Base-by-base conservation (phyloP, 441 rosid species). In the Isatis lusitanica region DNA sequence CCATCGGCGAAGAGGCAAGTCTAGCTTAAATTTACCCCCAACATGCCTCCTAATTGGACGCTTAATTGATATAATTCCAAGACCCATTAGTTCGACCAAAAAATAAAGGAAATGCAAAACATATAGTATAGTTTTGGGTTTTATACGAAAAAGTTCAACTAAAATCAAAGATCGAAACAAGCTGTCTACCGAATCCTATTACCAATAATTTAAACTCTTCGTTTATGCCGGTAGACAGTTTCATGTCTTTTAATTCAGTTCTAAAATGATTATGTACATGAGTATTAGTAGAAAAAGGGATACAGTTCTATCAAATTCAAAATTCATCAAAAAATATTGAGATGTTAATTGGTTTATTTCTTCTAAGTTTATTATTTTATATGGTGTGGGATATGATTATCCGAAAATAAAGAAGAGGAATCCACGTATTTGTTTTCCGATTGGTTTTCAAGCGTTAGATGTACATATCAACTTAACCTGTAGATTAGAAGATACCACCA, bases 1-100 rank as follows among this genome's bases (percentile, higher is more conserved):
- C 68, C 68, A 40, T 31, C 18, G 68, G 38, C 68, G 76, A 76
- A 76, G 76, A 65, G 76, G 35, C 72, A 71, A 50, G 30, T 70
- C 6, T 39, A 8, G 56, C 36, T 64, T 1, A 36, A 57, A 47
- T 21, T 38, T 64, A 70, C 28, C 59, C 48, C 44, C 59, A 75
- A 9, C 55, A 35, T 42, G 48, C 71, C 67, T 47, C 71, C 67
- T 47, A 18, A 17, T 52, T 57, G 62, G 48, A 70, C 40, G 40
- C 56, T 48, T 58, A 56, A 17, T 38, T 61, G 31, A 8, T 62
- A 56, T 47, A 63, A 28, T 52, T 52, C 12, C 50, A 67, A 15
- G 12, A 21, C 13, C 61, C 52, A 38, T 26, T 42, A 9, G 17
- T 4, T 74, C 26, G 15, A 38, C 0, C 60, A 55, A 3, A 30